Evolutionary conservation across 805 yeast species (phyloP).

Genomic region (Zygoascus bituminiphila): DNA sequence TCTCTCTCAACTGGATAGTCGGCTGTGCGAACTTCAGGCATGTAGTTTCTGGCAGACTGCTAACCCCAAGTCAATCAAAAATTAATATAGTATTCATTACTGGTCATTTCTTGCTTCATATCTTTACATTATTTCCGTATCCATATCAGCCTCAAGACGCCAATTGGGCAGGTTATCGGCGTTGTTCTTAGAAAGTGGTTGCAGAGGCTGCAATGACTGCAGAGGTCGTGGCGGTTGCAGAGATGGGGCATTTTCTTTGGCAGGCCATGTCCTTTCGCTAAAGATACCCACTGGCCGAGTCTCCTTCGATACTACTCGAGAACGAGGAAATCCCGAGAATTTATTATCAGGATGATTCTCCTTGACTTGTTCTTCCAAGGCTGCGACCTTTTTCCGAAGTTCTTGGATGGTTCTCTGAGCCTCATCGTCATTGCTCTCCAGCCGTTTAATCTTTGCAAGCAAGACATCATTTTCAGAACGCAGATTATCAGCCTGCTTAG

Average conservation of each 20-base stretch:
- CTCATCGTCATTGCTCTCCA: conserved; percentile 1
- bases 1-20: too few species aligned
- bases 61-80: background rate
- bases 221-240: background rate
- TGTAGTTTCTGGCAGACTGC: too few species aligned
- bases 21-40: too few species aligned
- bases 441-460: background rate
- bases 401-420: background rate
- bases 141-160: background rate
- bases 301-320: background rate
- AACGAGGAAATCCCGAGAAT: background rate
- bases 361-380: background rate
- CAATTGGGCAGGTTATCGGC: background rate
- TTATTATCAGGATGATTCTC: background rate
- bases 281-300: background rate
- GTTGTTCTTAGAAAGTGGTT: background rate
- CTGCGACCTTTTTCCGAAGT: background rate
- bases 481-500: background rate
- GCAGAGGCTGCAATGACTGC: too few species aligned
- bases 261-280: background rate
- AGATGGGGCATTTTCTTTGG: background rate
- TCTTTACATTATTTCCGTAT: background rate
- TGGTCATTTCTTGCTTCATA: background rate
- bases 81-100: background rate
- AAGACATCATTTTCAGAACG: background rate